Base-by-base conservation (phyloP, 768 basidiomycete species). In the Amanita rubescens region DNA sequence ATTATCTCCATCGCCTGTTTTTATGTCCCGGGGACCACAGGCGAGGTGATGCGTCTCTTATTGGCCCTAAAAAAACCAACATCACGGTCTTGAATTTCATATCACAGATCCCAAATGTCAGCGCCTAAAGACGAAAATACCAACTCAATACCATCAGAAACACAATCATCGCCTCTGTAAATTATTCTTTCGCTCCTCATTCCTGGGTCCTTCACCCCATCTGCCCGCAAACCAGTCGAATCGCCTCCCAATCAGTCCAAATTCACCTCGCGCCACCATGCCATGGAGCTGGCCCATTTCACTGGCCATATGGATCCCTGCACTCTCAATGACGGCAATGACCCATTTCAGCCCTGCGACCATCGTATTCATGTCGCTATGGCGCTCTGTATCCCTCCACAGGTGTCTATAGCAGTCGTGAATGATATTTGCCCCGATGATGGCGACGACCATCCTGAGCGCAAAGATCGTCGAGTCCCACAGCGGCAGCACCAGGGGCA, bases 181-280 rank as follows among this genome's bases (percentile, higher is more conserved):
- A 3, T 65, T 70, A 43, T 80, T 77, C 58, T 22, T 63, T 25
- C 66, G 69, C 57, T 83, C 78, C 32, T 81, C 77, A 0, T 64
- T 57, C 50, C 58, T 65, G 0, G 78, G 79, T 0, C 67, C 75
- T 3, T 68, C 59, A 0, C 71, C 75, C 15, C 44, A 57, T 25
- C 73, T 60, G 7, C 73, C 69, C 0, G 74, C 64, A 53, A 82
- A 83, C 80, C 80, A 82, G 49, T 82, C 81, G 47, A 84, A 83
- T 5, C 81, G 62, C 24, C 54, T 58, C 0, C 75, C 71, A 17
- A 81, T 46, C 1, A 59, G 55, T 1, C 10, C 5, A 5, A 66
- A 65, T 57, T 82, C 79, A 0, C 71, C 57, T n/a, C 78, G 62
- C 45, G 69, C 68, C 8, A 81, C 17, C 14, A 76, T 56, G 1